phyloP scores from a whole-genome alignment of 306 rosid genomes.

The Pachyrhizus erosus region DNA sequence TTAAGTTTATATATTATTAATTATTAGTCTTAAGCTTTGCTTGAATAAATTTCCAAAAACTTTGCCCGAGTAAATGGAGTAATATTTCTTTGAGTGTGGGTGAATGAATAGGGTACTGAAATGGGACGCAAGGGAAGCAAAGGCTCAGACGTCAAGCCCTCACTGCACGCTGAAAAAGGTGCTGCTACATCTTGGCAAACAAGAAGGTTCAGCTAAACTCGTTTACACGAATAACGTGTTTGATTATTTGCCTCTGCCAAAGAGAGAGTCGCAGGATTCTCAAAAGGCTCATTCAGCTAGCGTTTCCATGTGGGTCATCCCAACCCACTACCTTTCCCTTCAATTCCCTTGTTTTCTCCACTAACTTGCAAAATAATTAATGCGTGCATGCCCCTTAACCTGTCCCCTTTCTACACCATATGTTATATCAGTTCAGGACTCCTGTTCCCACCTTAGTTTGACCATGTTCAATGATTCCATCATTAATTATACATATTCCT shows the following conservation, averaged over 20 bases:
- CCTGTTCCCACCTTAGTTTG: slow-evolving; percentile 46
- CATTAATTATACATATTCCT: neutral
- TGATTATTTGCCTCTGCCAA: slow-evolving; percentile 19
- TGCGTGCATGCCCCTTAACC: slow-evolving; percentile 39
- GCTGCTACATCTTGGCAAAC: slow-evolving; percentile 34
- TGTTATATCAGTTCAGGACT: slow-evolving; percentile 33
- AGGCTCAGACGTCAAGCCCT: neutral
- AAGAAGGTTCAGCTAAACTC: slow-evolving; percentile 18
- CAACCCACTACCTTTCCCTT: slow-evolving; percentile 42
- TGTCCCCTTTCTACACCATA: slow-evolving; percentile 4
- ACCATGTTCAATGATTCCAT: slow-evolving; percentile 40
- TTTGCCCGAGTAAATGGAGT: neutral
- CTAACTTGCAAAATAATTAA: slow-evolving; percentile 42
- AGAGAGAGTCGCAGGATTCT: slow-evolving; percentile 33
- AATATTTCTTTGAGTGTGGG: neutral
- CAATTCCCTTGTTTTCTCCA: slow-evolving; percentile 36
- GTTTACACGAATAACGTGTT: slow-evolving; percentile 23
- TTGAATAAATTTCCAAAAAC: no score
- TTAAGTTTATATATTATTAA: no score
- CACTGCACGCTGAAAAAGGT: slow-evolving; percentile 46
- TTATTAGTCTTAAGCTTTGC: no score
- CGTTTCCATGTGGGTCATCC: slow-evolving; percentile 53
- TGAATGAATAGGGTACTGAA: neutral
- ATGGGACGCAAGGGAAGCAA: neutral
- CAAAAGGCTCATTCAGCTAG: slow-evolving; percentile 11